Evolutionary conservation across 2,329 filamentous ascomycete species (phyloP).

Genomic region (Ascochyta rabiei): DNA sequence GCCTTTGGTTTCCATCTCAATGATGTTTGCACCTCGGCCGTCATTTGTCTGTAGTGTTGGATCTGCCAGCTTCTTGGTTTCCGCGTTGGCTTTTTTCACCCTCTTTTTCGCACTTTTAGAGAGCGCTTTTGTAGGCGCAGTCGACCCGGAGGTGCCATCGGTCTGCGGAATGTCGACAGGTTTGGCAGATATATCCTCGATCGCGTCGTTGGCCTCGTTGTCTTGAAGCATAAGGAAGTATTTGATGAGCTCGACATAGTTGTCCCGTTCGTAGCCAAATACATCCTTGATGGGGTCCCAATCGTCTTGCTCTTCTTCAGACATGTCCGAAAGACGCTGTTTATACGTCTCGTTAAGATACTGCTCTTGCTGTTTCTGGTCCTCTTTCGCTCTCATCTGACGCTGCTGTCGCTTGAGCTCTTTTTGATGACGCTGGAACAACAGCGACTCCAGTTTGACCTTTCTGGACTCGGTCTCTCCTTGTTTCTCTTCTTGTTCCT

Average conservation of each 20-base stretch:
- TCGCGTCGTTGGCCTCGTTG: conserved; percentile 1
- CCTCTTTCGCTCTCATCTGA: conserved; percentile 50
- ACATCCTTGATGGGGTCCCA: conserved; percentile 60
- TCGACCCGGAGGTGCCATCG: background rate
- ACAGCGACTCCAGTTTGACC: conserved; percentile 55
- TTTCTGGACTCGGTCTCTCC: conserved; percentile 58
- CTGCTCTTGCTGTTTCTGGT: conserved; percentile 52
- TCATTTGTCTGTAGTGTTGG: conserved; percentile 21
- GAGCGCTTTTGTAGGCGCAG: conserved; percentile 20
- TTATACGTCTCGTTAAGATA: conserved; percentile 53
- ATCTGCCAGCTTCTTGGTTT: conserved; percentile 26
- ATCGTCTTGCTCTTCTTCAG: conserved; percentile 44
- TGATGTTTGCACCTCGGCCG: conserved; percentile 42
- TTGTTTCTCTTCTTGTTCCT: conserved; percentile 53
- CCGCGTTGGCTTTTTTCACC: conserved; percentile 35
- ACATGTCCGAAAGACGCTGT: conserved; percentile 49
- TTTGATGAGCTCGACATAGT: conserved; percentile 54
- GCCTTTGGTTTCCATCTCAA: conserved; percentile 52
- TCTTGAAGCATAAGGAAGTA: conserved; percentile 54
- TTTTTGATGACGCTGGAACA: conserved; percentile 57
- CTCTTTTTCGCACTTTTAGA: conserved; percentile 45
- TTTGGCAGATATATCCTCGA: conserved; percentile 1
- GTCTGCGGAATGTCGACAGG: background rate
- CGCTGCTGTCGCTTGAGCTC: conserved; percentile 51
- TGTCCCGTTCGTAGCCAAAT: conserved; percentile 52